These are phyloP conservation scores for Iberis pinnata DNA, from an alignment of 345 rosid genomes.

Conservation along the genomic window DNA sequence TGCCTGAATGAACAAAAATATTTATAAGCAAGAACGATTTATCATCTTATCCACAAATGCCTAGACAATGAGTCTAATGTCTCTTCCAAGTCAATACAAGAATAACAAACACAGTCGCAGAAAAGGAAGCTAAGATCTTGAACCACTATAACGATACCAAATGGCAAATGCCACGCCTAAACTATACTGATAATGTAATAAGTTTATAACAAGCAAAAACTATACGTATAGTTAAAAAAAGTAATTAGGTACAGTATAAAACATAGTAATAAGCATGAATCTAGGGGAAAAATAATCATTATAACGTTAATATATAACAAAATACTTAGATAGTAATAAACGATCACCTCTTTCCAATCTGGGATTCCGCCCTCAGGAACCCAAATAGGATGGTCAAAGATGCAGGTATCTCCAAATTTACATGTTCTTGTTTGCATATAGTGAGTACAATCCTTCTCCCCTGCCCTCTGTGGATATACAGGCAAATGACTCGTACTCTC, in stretches of 20 bases:
- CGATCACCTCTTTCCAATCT: constrained; percentile 99
- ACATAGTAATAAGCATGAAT: constrained; percentile 8
- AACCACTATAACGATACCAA: constrained; percentile 11
- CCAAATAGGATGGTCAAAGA: constrained; percentile 99
- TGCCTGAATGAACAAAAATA: constrained; percentile 47
- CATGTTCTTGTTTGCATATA: constrained; percentile 98
- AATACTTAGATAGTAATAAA: constrained; percentile 49
- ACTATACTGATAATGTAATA: constrained; percentile 12
- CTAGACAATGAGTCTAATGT: constrained; percentile 7
- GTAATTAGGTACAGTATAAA: constrained; percentile 6
- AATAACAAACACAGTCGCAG: constrained; percentile 8
- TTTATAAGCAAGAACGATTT: constrained; percentile 7
- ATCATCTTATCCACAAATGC: constrained; percentile 18
- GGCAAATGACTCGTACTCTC: constrained; percentile 77
- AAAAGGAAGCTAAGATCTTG: constrained; percentile 8
- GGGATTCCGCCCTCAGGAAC: constrained; percentile 99
- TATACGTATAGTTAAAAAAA: constrained; percentile 3
- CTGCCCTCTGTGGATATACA: constrained; percentile 92
- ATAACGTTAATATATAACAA: constrained; percentile 18
- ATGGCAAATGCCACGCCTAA: constrained; percentile 5
- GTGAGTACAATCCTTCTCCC: constrained; percentile 98
- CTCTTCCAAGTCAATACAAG: constrained; percentile 20
- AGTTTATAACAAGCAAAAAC: constrained; percentile 20
- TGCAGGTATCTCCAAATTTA: constrained; percentile 98
- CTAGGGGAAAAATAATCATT: constrained; percentile 5